Evolutionary conservation across 176 grass and related monocot genomes (phyloP), one percentile per base, ranked within the genome.

Genomic region (Bonia amplexicaulis): DNA sequence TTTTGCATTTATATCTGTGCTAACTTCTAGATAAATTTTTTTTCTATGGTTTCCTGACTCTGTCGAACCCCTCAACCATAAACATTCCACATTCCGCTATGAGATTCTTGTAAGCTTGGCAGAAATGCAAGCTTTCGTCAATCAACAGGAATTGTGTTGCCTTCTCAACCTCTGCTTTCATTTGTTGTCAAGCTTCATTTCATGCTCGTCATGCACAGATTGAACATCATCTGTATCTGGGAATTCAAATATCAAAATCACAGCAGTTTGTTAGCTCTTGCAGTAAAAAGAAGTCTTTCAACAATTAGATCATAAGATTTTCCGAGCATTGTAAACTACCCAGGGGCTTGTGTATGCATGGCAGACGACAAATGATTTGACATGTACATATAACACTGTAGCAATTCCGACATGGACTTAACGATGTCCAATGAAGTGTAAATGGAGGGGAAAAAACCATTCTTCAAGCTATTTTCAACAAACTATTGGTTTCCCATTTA

Each of bases 151-250:
- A 51, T 20, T 27, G 31, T 73, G 26, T 22, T 57, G 27, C 58
- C 16, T 67, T 82, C 12, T 67, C 45, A 61, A 51, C 15, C 39
- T 73, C 52, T 76, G 48, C 20, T 68, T 79, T 83, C 73, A 81
- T 23, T 86, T 60, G n/a, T 23, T 59, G 47, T 58, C 66, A 67
- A 73, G 74, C 68, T 87, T 84, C 69, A 80, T 53, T 75, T 74
- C 60, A 9, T 77, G 78, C 46, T 86, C 55, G 23, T 78, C 48
- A 2, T 79, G 22, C 16, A 6, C 14, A 60, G 69, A 73, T 3
- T 74, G 59, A 87, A 66, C 40, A 8, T 27, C 79, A 87, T 74
- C 27, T 65, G 6, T 73, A 87, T 74, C 62, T 65, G 27, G 80
- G 26, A 66, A 52, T 73, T 65, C 70, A 79, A 74, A 74, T 79